phyloP scores from a whole-genome alignment of 768 basidiomycete genomes.

The Mycena maculata region DNA sequence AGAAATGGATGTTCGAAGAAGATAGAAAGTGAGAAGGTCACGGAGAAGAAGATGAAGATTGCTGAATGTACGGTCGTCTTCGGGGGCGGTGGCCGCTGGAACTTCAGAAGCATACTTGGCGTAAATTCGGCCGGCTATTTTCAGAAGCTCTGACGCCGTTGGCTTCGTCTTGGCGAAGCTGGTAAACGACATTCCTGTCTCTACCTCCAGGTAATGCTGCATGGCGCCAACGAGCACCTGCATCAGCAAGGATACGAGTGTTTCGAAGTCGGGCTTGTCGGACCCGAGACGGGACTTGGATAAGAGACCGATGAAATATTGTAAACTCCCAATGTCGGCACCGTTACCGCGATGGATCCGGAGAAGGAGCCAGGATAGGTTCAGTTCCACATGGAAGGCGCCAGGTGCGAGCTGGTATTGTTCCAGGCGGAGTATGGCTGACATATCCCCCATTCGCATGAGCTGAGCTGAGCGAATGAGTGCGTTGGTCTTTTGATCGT shows the following conservation, averaged over 20 bases:
- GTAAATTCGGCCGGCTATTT: constrained; percentile 8
- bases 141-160: constrained; percentile 24
- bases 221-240: constrained; percentile 34
- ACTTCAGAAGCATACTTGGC: constrained; percentile 7
- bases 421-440: constrained; percentile 19
- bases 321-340: constrained; percentile 29
- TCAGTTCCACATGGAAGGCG: constrained; percentile 36
- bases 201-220: constrained; percentile 28
- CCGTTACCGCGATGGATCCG: constrained; percentile 12
- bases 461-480: constrained; percentile 25
- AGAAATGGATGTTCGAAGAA: not conserved
- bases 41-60: constrained; percentile 3
- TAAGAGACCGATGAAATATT: constrained; percentile 34
- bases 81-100: not conserved
- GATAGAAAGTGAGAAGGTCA: constrained; percentile 7
- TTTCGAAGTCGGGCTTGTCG: constrained; percentile 37
- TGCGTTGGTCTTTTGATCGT: constrained; percentile 23
- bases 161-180: constrained; percentile 31
- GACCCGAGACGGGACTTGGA: constrained; percentile 30
- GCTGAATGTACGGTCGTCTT: not conserved
- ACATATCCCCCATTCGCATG: constrained; percentile 13
- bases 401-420: constrained; percentile 30
- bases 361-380: constrained; percentile 34
- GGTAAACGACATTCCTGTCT: constrained; percentile 21
- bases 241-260: constrained; percentile 22